Conservation (phyloP, 495 filamentous ascomycete genomes). For the Neurospora sp. region DNA sequence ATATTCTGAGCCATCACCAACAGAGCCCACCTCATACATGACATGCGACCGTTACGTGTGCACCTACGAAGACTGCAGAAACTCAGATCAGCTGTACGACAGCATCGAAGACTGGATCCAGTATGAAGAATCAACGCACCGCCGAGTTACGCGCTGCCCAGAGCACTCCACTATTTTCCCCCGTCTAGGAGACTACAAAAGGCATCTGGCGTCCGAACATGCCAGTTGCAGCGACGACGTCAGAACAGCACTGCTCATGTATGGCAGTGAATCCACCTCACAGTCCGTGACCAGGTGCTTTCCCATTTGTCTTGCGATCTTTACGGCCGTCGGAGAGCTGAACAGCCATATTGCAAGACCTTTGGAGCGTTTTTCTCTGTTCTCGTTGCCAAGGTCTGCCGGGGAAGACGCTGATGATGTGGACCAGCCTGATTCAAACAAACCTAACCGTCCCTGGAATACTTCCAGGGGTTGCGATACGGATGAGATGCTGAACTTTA, state of each 20-base stretch:
- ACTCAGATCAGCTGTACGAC: conserved; percentile 16
- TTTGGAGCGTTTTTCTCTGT: conserved; percentile 3
- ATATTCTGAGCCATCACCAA: too few species aligned
- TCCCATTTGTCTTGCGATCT: neutral
- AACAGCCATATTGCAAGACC: conserved; percentile 1
- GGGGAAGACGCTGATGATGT: neutral
- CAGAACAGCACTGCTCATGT: too few species aligned
- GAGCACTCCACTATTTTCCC: too few species aligned
- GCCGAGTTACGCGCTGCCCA: neutral
- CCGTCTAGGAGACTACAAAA: too few species aligned
- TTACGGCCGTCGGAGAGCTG: neutral
- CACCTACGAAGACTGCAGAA: conserved; percentile 16
- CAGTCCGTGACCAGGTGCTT: too few species aligned
- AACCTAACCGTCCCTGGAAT: too few species aligned
- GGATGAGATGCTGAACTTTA: too few species aligned
- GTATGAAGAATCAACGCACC: conserved; percentile 11
- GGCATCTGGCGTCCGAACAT: too few species aligned
- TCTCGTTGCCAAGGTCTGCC: conserved; percentile 1
- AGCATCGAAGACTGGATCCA: conserved; percentile 17
- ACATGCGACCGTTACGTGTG: conserved; percentile 21
- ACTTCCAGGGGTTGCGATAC: too few species aligned
- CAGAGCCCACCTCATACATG: conserved; percentile 13
- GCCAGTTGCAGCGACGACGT: too few species aligned
- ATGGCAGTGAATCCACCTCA: too few species aligned
- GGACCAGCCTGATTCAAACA: too few species aligned